Base-by-base conservation (phyloP, 2,329 filamentous ascomycete genomes). In the Neonectria faginata region DNA sequence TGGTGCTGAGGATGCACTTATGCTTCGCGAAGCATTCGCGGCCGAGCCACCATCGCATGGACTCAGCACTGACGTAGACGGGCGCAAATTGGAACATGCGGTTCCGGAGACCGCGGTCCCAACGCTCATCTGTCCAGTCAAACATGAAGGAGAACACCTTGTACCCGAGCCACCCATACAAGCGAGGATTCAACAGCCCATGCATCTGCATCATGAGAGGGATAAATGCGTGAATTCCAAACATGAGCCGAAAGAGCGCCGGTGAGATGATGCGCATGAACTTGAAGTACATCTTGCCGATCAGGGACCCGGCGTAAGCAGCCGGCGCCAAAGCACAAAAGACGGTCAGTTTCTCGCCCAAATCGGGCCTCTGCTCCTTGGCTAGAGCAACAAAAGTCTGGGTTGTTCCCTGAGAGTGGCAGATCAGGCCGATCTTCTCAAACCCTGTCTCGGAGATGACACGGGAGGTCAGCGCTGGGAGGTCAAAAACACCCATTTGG, bases 1-100 rank as follows among this genome's bases (percentile, higher is more conserved):
- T 86, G 1, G 94, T 97, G 1, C 92, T 86, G 7, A 97, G 82
- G 56, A 97, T 97, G 75, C 94, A 97, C 76, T 92, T 93, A 73
- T 97, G 93, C 71, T 77, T 78, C 2, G 84, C 83, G 74, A 97
- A 97, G 70, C 94, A 94, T 72, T 96, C 93, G 4, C 90, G 83
- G 0, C 94, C 95, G 0, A 97, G 85, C 95, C 95, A 97, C 95
- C 95, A 98, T 6, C 93, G 86, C 93, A 97, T 97, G 63, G 89
- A 91, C 80, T 97, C 94, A 1, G 93, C 88, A 71, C 90, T 93
- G 55, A 97, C 93, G 73, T 97, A 97, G 0, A 97, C 93, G 1
- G 95, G 95, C 0, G 93, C 89, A 70, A 97, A 97, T 73, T 96
- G 93, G 77, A 98, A 97, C 86, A 97, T 91, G 45, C 95, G 89